phyloP scores from a whole-genome alignment of 495 filamentous ascomycete species.

The Beverwykella pulmonaria region DNA sequence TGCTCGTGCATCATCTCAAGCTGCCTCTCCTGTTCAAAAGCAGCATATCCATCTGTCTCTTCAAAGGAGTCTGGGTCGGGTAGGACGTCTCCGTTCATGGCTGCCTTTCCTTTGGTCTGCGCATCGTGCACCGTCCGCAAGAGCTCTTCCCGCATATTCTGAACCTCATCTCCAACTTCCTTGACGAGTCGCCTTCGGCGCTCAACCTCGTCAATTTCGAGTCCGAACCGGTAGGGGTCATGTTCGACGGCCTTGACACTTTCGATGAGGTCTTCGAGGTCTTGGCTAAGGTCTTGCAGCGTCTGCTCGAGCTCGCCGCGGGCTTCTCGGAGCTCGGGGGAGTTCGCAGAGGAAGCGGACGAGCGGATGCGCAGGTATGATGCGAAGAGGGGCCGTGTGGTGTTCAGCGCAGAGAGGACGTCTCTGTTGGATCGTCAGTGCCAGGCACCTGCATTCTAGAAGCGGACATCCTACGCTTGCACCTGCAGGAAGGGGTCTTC shows the following conservation, averaged over 20 bases:
- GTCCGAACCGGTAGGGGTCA: conserved; percentile 86
- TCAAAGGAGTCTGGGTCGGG: conserved; percentile 76
- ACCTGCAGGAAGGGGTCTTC: conserved; percentile 41
- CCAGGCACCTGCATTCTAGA: background rate
- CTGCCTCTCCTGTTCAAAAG: conserved; percentile 91
- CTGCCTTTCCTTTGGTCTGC: conserved; percentile 41
- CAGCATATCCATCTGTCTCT: conserved; percentile 67
- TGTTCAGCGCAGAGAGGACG: conserved; percentile 77
- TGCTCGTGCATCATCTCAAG: conserved; percentile 91
- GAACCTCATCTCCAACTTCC: conserved; percentile 84
- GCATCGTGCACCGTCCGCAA: conserved; percentile 54
- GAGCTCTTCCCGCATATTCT: conserved; percentile 85
- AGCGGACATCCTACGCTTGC: conserved; percentile 30
- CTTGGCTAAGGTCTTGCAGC: conserved; percentile 75
- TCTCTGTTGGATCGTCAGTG: conserved; percentile 53
- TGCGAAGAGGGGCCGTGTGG: conserved; percentile 81
- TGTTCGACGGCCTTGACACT: conserved; percentile 86
- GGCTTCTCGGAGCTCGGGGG: conserved; percentile 84
- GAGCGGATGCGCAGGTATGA: conserved; percentile 96
- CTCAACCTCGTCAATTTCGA: conserved; percentile 80
- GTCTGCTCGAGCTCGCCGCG: conserved; percentile 78
- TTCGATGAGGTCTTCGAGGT: conserved; percentile 85
- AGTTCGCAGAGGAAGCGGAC: conserved; percentile 66
- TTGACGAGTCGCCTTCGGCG: conserved; percentile 81
- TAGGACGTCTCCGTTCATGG: conserved; percentile 51